Conservation (phyloP, 305 asterid species). For the Rubia peregrina region DNA sequence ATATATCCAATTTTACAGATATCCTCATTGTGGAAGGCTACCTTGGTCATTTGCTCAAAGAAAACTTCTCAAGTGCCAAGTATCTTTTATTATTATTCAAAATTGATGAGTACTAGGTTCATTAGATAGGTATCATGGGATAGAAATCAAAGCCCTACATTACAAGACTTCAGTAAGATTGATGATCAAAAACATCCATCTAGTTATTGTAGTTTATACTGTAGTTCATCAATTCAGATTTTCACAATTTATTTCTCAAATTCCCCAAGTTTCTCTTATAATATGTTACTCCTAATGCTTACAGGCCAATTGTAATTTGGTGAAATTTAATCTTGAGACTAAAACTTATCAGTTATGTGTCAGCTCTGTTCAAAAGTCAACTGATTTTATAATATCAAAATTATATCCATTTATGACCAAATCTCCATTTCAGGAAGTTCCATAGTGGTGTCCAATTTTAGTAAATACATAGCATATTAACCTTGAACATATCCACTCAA, state of each 20-base stretch:
- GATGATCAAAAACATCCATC: background rate
- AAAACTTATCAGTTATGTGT: background rate
- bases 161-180: background rate
- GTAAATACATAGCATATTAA: background rate
- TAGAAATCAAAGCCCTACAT: background rate
- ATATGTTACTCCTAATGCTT: background rate
- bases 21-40: background rate
- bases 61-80: background rate
- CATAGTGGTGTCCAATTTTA: background rate
- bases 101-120: background rate
- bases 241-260: background rate
- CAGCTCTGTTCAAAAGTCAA: background rate
- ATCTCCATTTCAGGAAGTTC: background rate
- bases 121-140: background rate
- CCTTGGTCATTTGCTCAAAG: background rate
- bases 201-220: background rate
- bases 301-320: background rate
- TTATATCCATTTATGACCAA: background rate
- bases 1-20: background rate
- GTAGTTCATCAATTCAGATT: background rate
- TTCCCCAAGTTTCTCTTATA: background rate
- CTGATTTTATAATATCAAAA: background rate
- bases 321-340: background rate
- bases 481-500: background rate
- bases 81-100: background rate